Base-by-base conservation (phyloP, 2,329 filamentous ascomycete species). In the Nemania sp. region DNA sequence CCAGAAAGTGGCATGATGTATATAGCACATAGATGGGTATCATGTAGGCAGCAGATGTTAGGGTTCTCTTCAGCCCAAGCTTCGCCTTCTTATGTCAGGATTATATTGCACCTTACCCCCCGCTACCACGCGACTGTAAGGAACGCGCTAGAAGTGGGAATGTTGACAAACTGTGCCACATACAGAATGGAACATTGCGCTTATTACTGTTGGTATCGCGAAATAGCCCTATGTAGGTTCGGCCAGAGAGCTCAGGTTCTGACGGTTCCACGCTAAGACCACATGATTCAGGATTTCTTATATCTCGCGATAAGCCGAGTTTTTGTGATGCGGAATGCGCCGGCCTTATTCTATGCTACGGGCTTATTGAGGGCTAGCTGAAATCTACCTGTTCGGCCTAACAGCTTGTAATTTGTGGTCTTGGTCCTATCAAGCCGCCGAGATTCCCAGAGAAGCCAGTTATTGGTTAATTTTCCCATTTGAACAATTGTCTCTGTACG, bases 101-200 rank as follows among this genome's bases (percentile, higher is more conserved):
- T 27, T 4, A 18, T 26, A 13, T 51, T 51, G 11, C 22, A 24
- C 47, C 6, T 22, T 26, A 49, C 20, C 43, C n/a, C n/a, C 56
- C 27, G 26, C 27, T 13, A 26, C 24, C 3, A 54, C 24, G 35
- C 49, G 5, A 18, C 35, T 45, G 49, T 32, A 55, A 62, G 59
- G 59, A 52, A 57, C 51, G 6, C 11, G 27, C n/a, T 10, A 1
- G 24, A 52, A 52, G 27, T 15, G 47, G 43, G 54, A 58, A 53
- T 22, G 10, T 24, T 38, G 32, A 26, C 38, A 29, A 11, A 51
- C 24, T 45, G 43, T 55, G 57, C 63, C 52, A 52, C 63, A 29
- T n/a, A 15, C 8, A 27, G 13, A 18, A 20, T 32, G 35, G 45
- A 54, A 54, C 49, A 26, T 24, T 47, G 58, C 49, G 32, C 7